Base-by-base conservation (phyloP, 1,284 basidiomycete species). In the Ceratobasidium sp. region DNA sequence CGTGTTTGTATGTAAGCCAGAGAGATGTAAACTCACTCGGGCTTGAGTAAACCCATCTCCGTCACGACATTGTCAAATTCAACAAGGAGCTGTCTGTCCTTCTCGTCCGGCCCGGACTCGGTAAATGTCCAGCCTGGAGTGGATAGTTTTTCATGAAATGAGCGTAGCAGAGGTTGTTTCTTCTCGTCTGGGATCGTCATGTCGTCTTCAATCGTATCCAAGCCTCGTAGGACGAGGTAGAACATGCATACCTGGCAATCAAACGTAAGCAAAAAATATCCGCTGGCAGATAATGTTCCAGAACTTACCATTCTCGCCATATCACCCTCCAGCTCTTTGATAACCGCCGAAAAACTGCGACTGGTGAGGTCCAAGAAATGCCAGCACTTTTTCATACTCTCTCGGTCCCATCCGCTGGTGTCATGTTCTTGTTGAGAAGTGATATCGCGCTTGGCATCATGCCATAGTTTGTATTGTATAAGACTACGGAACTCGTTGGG, bases 171-270 rank as follows among this genome's bases (percentile, higher is more conserved):
- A 12, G 95, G 94, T 78, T 97, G 93, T 85, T 99, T 99, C 82
- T 92, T 86, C 13, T 92, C 88, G 85, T 97, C 94, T 0, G 94
- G 89, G 78, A 99, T 91, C 2, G 97, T 95, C 97, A 99, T 99
- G 87, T 99, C 97, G 85, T 99, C 97, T 85, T 99, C 97, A 79
- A 99, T 91, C 13, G 98, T 99, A 86, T 99, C 98, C 44, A 99
- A 88, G 0, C 92, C 97, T 39, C 97, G 92, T 6, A 99, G 90
- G 4, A 97, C 94, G 71, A 99, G 91, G 86, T 99, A 99, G 86
- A 98, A 99, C 80, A 99, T 86, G 85, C 95, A 97, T 81, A 98
- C 92, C 96, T 97, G 82, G n/a, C 15, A 28, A 33, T 23, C 46
- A 46, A 3, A 53, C 53, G 46, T 60, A 7, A 75, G 23, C 63